Evolutionary conservation across 2,329 filamentous ascomycete genomes (phyloP).

Genomic region (Pleoardoris graminearum): DNA sequence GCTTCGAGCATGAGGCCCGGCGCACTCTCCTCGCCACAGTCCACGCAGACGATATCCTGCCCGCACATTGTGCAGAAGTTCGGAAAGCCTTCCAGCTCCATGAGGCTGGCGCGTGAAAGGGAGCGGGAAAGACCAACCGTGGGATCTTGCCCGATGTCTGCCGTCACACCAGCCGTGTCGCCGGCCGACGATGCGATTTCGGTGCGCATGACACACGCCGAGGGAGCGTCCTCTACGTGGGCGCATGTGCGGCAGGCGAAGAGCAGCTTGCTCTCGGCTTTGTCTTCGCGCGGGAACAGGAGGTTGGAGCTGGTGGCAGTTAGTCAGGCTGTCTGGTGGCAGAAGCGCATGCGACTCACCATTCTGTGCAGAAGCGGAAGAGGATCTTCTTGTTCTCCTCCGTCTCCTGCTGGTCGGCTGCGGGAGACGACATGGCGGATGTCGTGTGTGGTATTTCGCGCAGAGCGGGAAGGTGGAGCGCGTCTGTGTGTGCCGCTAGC

Average conservation of each 20-base stretch:
- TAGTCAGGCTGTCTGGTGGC: constrained; percentile 12
- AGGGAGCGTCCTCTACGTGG: constrained; percentile 83
- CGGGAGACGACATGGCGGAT: constrained; percentile 44
- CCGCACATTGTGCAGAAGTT: constrained; percentile 63
- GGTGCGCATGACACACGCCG: constrained; percentile 94
- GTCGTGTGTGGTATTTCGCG: not conserved
- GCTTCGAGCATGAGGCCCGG: constrained; percentile 52
- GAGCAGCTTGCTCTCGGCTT: constrained; percentile 78
- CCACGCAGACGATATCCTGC: constrained; percentile 58
- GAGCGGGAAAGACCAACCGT: constrained; percentile 75
- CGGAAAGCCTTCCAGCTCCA: constrained; percentile 39
- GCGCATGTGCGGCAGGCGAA: constrained; percentile 96
- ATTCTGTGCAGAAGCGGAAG: constrained; percentile 98
- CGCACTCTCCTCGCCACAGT: constrained; percentile 54
- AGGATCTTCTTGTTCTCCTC: constrained; percentile 65
- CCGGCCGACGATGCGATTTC: constrained; percentile 87
- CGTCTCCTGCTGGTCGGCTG: constrained; percentile 40
- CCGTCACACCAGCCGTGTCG: constrained; percentile 94
- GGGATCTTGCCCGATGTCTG: constrained; percentile 95
- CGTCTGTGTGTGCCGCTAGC: not conserved
- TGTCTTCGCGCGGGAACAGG: constrained; percentile 95
- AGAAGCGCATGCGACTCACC: constrained; percentile 54
- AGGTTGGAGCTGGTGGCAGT: constrained; percentile 75
- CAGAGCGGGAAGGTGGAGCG: not conserved
- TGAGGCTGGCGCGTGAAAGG: constrained; percentile 33